phyloP scores from a whole-genome alignment of 768 basidiomycete genomes.

The Psilocybe cubensis region DNA sequence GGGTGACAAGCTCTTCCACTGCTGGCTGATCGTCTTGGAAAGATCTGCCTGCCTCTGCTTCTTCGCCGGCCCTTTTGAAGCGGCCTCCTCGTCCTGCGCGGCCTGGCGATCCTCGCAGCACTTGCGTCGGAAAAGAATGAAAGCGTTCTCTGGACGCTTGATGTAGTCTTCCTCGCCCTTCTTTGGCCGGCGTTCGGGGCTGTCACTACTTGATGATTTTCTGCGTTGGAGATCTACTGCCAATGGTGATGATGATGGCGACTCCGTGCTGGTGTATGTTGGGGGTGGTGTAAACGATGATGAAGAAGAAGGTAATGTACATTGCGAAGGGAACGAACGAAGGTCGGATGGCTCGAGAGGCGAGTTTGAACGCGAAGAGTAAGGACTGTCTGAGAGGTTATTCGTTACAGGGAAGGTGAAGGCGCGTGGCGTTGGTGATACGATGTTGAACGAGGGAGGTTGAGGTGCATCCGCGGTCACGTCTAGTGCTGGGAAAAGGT shows the following conservation, averaged over 20 bases:
- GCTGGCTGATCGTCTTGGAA: constrained; percentile 80
- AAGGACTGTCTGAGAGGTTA: constrained; percentile 70
- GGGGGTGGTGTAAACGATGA: constrained; percentile 42
- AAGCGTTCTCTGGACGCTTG: constrained; percentile 84
- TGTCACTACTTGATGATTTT: constrained; percentile 52
- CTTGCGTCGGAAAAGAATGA: constrained; percentile 82
- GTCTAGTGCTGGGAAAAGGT: constrained; percentile 61
- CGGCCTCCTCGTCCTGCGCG: constrained; percentile 50
- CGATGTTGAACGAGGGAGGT: constrained; percentile 59
- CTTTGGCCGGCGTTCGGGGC: constrained; percentile 58
- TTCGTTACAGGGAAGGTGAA: constrained; percentile 67
- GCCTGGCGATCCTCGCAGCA: constrained; percentile 75
- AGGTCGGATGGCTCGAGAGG: constrained; percentile 80
- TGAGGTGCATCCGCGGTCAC: constrained; percentile 68
- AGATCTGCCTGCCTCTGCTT: constrained; percentile 76
- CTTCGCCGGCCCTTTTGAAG: constrained; percentile 51
- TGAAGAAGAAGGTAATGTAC: constrained; percentile 38
- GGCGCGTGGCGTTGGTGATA: constrained; percentile 73
- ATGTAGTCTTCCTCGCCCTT: constrained; percentile 85
- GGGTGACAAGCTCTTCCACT: constrained; percentile 70
- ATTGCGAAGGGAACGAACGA: constrained; percentile 48
- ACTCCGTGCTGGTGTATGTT: constrained; percentile 48
- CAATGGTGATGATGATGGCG: constrained; percentile 41
- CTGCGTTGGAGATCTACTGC: constrained; percentile 43
- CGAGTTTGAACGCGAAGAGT: constrained; percentile 66